Evolutionary conservation across 306 rosid genomes (phyloP), one percentile per base, ranked within the genome.

Genomic region (Arachis stenosperma): DNA sequence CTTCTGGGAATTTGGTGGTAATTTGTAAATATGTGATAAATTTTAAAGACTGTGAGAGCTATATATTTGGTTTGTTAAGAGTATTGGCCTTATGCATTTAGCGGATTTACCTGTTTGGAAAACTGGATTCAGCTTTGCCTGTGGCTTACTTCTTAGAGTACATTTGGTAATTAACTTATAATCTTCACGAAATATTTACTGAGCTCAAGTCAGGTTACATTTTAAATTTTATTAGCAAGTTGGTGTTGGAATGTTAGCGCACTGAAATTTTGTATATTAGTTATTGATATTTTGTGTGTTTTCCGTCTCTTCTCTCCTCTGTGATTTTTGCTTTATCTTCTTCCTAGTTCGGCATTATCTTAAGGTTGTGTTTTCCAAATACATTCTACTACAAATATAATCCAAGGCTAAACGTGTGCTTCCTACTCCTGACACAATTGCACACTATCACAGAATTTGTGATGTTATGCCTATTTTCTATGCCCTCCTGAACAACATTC

Each of bases 21-120:
- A 17, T 11, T 61, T 66, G 50, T 50, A 68, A 41, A 12, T 50
- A 51, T 73, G 68, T 15, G 53, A 11, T 57, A 46, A 44, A n/a
- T 37, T 29, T n/a, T 46, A 39, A 51, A 8, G 39, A 52, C 46
- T 37, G 57, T 50, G 73, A 10, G 33, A 51, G 14, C 46, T 27
- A 22, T 57, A 62, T 6, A 6, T 75, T 39, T 47, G 47, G 55
- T 55, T 13, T 78, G 52, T 56, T 76, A 39, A 14, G 67, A 63
- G 17, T 17, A 65, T 71, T 61, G 53, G 36, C 56, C 59, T 58
- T 65, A 44, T 61, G 4, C 37, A 33, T 33, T 33, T 33, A 44
- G 22, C 52, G 71, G 5, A 33, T 59, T 33, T 48, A 6, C 14
- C 54, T 64, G n/a, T 61, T 44, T 54, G 43, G 54, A 36, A 36